Percentiles rank a stretch among this genome's conserved stretches.
These are phyloP conservation scores for Kwoniella shandongensis DNA, from an alignment of 768 basidiomycete species.

Conservation along the genomic window DNA sequence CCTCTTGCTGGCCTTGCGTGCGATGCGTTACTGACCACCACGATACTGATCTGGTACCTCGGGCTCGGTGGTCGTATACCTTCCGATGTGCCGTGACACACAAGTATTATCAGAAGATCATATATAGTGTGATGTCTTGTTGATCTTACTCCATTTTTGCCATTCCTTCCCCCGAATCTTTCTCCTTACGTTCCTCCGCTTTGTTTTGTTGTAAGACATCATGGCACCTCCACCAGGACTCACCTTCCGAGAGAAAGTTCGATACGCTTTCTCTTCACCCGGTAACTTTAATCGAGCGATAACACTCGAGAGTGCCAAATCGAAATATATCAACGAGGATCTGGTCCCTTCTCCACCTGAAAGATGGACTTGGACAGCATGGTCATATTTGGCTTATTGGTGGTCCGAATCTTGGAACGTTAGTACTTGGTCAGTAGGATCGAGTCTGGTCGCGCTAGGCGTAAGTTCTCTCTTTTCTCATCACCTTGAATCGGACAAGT, in stretches of 20 bases:
- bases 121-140: too few relatives aligned
- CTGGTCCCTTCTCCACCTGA: slow-evolving; percentile 20
- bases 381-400: slow-evolving; percentile 21
- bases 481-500: too few relatives aligned
- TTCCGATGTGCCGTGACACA: too few relatives aligned
- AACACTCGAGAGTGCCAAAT: slow-evolving; percentile 21
- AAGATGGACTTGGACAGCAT: slow-evolving; percentile 16
- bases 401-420: slow-evolving; percentile 17
- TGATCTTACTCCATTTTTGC: too few relatives aligned
- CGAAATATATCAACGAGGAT: slow-evolving; percentile 24
- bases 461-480: slow-evolving; percentile 10
- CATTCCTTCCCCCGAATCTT: too few relatives aligned
- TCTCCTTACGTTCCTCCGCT: too few relatives aligned
- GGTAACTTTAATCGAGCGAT: slow-evolving; percentile 18
- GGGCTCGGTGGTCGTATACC: too few relatives aligned
- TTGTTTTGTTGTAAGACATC: too few relatives aligned
- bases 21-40: too few relatives aligned
- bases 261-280: slow-evolving; percentile 22
- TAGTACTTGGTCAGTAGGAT: slow-evolving; percentile 19
- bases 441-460: slow-evolving; percentile 18
- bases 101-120: too few relatives aligned
- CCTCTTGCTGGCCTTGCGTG: too few relatives aligned
- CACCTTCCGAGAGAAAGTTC: slow-evolving; percentile 19
- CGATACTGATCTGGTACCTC: too few relatives aligned
- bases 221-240: slow-evolving; percentile 23